phyloP scores from a whole-genome alignment of 2,329 filamentous ascomycete genomes.

The Alternaria ventricosa region DNA sequence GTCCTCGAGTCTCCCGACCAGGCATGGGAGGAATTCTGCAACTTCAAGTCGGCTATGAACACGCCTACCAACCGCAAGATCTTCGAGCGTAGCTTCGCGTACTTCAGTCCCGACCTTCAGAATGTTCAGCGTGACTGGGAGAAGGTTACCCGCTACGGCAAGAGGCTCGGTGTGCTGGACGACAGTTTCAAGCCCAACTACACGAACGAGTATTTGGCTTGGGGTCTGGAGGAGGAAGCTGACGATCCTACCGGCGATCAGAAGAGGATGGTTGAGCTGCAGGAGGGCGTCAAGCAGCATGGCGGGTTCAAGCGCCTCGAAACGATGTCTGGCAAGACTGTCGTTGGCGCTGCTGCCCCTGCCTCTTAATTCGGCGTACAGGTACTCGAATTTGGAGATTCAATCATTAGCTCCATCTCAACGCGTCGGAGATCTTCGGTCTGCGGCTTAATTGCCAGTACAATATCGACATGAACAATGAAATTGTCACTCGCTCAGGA shows the following conservation, averaged over 20 bases:
- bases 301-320: conserved; percentile 68
- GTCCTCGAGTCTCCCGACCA: conserved; percentile 68
- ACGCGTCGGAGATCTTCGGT: neutral
- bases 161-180: conserved; percentile 72
- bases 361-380: neutral
- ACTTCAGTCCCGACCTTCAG: conserved; percentile 76
- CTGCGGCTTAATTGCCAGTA: neutral
- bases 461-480: neutral
- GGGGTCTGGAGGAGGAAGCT: conserved; percentile 70
- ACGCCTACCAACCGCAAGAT: conserved; percentile 76
- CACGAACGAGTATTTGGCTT: conserved; percentile 73
- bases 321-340: conserved; percentile 15
- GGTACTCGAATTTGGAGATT: neutral
- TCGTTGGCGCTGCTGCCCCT: conserved; percentile 24
- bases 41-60: conserved; percentile 74
- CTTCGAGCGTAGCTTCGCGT: conserved; percentile 78
- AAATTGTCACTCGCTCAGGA: neutral
- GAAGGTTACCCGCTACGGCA: conserved; percentile 79
- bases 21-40: conserved; percentile 73
- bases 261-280: conserved; percentile 74
- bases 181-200: conserved; percentile 73
- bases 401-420: conserved; percentile 2
- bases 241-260: conserved; percentile 73
- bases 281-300: conserved; percentile 68
- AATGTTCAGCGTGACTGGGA: conserved; percentile 77